Percentiles rank a stretch among this genome's conserved stretches.
phyloP scores from a whole-genome alignment of 1,284 basidiomycete species.

The Apiotrichum porosum region DNA sequence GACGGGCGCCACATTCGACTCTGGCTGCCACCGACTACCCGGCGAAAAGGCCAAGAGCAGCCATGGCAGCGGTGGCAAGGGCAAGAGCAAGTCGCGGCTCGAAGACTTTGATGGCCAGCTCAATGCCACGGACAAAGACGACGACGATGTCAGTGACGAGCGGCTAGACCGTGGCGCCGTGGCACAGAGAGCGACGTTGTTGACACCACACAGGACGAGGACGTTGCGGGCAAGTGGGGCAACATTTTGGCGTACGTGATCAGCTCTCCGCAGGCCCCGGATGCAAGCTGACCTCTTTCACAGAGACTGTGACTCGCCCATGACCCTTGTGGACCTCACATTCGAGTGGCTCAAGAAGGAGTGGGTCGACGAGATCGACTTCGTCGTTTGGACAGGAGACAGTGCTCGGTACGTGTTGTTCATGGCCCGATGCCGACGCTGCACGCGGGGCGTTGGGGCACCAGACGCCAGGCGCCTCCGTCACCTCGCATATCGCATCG shows the following conservation, averaged over 20 bases:
- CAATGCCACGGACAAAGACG: conserved; percentile 7
- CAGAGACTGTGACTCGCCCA: conserved; percentile 82
- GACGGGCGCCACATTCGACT: conserved; percentile 37
- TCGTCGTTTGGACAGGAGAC: conserved; percentile 90
- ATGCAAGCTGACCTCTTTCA: background rate
- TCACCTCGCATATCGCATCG: no score
- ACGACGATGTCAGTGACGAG: conserved; percentile 7
- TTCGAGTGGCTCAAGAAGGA: conserved; percentile 74
- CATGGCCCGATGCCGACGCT: no score
- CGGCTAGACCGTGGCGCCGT: background rate
- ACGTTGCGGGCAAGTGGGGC: conserved; percentile 7
- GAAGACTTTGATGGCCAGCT: conserved; percentile 16
- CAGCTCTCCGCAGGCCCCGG: background rate
- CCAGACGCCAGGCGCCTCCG: no score
- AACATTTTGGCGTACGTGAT: conserved; percentile 2
- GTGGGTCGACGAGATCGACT: conserved; percentile 80
- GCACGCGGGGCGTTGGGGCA: no score
- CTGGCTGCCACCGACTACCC: conserved; percentile 38
- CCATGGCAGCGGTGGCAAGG: no score
- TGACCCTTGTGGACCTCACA: conserved; percentile 70
- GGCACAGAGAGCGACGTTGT: background rate
- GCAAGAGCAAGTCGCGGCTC: background rate
- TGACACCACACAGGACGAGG: background rate
- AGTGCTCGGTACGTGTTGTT: conserved; percentile 72
- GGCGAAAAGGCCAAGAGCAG: conserved; percentile 19